Percentiles rank a stretch among this genome's conserved stretches.
Evolutionary conservation across 192 early-diverging fungal genomes (phyloP).

Genomic region (Backusella parvicylindrica): DNA sequence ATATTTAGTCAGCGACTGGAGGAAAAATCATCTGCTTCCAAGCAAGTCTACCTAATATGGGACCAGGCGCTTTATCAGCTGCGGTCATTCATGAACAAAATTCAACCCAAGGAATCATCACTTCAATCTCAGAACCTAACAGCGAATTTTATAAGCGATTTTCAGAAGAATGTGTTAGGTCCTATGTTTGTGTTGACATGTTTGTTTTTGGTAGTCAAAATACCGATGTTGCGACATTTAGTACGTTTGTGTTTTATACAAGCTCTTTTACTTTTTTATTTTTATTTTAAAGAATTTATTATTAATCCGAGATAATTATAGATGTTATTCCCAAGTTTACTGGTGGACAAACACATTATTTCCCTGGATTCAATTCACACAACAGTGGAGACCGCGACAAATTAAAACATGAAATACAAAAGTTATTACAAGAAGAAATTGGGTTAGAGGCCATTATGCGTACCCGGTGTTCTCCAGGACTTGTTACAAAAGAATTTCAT

Average conservation of each 20-base stretch:
- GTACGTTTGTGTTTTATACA: slow-evolving; percentile 19
- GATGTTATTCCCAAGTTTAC: slow-evolving; percentile 58
- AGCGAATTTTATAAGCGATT: slow-evolving; percentile 74
- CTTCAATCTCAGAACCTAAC: slow-evolving; percentile 54
- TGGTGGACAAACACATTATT: slow-evolving; percentile 74
- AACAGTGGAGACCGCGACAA: slow-evolving; percentile 63
- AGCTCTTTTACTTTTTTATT: neutral
- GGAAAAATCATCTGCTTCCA: slow-evolving; percentile 79
- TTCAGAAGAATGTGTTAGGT: slow-evolving; percentile 70
- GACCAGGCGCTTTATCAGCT: slow-evolving; percentile 62
- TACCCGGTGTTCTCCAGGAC: slow-evolving; percentile 73
- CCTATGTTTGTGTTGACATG: slow-evolving; percentile 72
- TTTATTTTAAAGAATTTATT: neutral
- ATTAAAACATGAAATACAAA: slow-evolving; percentile 62
- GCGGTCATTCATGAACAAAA: neutral
- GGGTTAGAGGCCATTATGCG: slow-evolving; percentile 81
- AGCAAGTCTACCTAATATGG: slow-evolving; percentile 62
- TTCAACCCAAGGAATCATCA: slow-evolving; percentile 43
- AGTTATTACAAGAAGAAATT: slow-evolving; percentile 59
- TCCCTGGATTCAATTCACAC: slow-evolving; percentile 68
- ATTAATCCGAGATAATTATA: neutral
- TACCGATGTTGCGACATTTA: slow-evolving; percentile 69
- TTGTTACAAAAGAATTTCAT: slow-evolving; percentile 72
- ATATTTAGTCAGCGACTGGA: slow-evolving; percentile 48
- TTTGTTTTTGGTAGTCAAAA: slow-evolving; percentile 68